These are phyloP conservation scores for Ophiostoma himal-ulmi DNA, from an alignment of 2,329 filamentous ascomycete species.

Conservation along the genomic window DNA sequence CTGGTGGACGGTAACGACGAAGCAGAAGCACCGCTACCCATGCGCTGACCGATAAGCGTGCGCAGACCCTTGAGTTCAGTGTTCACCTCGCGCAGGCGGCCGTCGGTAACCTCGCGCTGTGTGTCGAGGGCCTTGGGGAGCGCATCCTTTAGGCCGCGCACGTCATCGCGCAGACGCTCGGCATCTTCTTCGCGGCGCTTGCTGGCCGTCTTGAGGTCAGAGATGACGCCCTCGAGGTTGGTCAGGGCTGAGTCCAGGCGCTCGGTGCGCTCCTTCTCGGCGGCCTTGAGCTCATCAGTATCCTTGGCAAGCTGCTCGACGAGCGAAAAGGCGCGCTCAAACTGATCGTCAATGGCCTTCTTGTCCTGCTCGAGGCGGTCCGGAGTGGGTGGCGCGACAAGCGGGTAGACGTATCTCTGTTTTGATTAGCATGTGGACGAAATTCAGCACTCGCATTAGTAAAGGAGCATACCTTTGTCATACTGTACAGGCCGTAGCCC, in stretches of 20 bases:
- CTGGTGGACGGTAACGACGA: not conserved
- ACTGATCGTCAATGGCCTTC: conserved; percentile 83
- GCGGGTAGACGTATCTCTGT: conserved; percentile 81
- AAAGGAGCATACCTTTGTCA: conserved; percentile 63
- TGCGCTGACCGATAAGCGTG: conserved; percentile 66
- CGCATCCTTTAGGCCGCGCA: conserved; percentile 71
- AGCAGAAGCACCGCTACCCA: conserved; percentile 37
- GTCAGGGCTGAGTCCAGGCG: conserved; percentile 73
- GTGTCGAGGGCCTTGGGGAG: conserved; percentile 85
- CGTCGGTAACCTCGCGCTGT: conserved; percentile 78
- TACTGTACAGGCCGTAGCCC: conserved; percentile 78
- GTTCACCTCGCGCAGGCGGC: conserved; percentile 75
- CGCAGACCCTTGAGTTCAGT: conserved; percentile 88
- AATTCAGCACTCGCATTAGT: fast-evolving
- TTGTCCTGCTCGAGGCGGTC: conserved; percentile 94
- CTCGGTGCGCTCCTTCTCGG: conserved; percentile 78
- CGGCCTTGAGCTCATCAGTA: conserved; percentile 78
- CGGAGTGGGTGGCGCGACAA: conserved; percentile 88
- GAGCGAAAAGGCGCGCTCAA: conserved; percentile 83
- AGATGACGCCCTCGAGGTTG: conserved; percentile 78
- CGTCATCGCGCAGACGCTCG: conserved; percentile 77
- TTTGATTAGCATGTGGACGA: not conserved
- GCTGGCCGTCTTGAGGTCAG: conserved; percentile 74
- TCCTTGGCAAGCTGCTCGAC: conserved; percentile 90
- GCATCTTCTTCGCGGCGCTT: conserved; percentile 81